phyloP scores from a whole-genome alignment of 305 asterid genomes.

The Solanum aculeatissimum region DNA sequence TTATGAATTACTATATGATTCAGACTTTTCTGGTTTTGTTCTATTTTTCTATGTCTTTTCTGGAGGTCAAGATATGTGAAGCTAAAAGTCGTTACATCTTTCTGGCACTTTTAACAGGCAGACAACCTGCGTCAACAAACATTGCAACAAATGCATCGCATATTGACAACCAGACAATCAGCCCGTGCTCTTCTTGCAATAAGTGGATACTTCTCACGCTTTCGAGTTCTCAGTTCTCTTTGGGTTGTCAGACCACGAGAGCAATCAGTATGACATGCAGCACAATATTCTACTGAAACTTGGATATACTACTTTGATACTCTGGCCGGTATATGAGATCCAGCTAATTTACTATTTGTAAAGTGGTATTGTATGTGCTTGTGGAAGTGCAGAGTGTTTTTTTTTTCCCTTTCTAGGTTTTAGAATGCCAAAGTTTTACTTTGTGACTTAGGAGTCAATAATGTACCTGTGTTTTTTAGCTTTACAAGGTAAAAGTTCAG shows the following conservation, averaged over 20 bases:
- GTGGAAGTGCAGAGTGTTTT: neutral
- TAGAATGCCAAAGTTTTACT: neutral
- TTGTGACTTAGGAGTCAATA: neutral
- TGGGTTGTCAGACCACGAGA: conserved; percentile 91
- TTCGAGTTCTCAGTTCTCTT: conserved; percentile 82
- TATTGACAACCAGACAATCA: conserved; percentile 69
- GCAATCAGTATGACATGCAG: conserved; percentile 1
- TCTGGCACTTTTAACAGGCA: conserved; percentile 34
- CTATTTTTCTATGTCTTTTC: neutral
- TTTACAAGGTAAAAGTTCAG: neutral
- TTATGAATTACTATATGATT: too few species aligned
- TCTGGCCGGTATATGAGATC: neutral
- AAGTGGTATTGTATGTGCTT: neutral
- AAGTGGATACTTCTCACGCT: conserved; percentile 73
- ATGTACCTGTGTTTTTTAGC: neutral
- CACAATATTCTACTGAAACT: neutral
- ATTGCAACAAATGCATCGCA: conserved; percentile 73
- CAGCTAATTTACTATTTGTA: neutral
- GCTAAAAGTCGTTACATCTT: neutral
- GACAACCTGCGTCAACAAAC: conserved; percentile 85
- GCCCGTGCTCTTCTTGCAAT: conserved; percentile 79
- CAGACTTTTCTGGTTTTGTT: neutral
- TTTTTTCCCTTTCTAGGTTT: too few species aligned
- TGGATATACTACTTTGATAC: neutral
- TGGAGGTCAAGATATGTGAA: neutral